Conservation (phyloP, 2,329 filamentous ascomycete species). For the Nemania abortiva region DNA sequence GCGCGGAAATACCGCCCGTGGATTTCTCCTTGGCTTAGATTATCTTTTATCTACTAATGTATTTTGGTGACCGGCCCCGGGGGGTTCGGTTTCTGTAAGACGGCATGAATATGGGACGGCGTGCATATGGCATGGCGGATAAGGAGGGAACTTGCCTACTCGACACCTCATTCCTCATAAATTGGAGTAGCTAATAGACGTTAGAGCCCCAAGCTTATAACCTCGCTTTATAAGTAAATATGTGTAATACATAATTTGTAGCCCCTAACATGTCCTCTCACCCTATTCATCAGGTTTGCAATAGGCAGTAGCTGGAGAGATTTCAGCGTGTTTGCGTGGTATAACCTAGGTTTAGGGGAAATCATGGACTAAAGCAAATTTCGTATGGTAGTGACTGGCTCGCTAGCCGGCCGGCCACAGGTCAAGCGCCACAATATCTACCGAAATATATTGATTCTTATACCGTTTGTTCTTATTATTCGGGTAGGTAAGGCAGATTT, state of each 20-base stretch:
- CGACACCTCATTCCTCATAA: background rate
- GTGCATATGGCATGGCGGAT: conserved; percentile 10
- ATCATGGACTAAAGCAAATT: too few relatives aligned
- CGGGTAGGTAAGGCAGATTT: too few relatives aligned
- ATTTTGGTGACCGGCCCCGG: background rate
- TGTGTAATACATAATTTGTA: conserved; percentile 31
- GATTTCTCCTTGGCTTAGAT: background rate
- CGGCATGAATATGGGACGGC: conserved; percentile 22
- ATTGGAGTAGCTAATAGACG: conserved; percentile 2
- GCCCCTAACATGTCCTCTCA: background rate
- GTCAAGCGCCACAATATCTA: too few relatives aligned
- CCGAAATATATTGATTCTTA: too few relatives aligned
- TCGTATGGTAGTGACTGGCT: too few relatives aligned
- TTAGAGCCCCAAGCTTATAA: conserved; percentile 12
- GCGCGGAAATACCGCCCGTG: background rate
- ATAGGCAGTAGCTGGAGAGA: too few relatives aligned
- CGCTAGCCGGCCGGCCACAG: too few relatives aligned
- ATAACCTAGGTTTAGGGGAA: too few relatives aligned
- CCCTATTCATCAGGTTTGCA: background rate
- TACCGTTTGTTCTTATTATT: too few relatives aligned
- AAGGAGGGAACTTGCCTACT: background rate
- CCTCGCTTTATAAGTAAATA: background rate
- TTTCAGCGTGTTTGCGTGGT: too few relatives aligned
- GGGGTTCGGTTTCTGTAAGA: background rate
- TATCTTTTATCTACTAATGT: conserved; percentile 9